These are phyloP conservation scores for Murraya koenigii DNA, from an alignment of 345 rosid species.

Conservation along the genomic window DNA sequence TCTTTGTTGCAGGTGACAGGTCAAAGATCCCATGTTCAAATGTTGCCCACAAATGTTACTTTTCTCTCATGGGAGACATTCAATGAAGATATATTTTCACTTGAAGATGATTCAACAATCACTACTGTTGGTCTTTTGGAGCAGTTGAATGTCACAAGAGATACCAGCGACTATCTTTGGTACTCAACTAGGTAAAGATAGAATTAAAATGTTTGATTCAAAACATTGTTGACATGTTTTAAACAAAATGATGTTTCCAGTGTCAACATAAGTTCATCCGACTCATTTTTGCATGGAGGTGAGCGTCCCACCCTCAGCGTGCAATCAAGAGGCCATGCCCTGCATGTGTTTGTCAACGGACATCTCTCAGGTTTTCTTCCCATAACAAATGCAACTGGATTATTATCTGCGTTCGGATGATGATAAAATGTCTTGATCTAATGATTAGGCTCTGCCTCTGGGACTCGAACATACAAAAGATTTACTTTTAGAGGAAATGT, in stretches of 20 bases:
- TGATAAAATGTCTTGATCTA: background rate
- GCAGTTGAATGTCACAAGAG: slow-evolving; percentile 63
- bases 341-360: slow-evolving; percentile 80
- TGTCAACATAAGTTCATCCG: slow-evolving; percentile 41
- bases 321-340: slow-evolving; percentile 70
- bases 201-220: background rate
- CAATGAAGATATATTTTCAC: slow-evolving; percentile 47
- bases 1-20: slow-evolving; percentile 33
- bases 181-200: slow-evolving; percentile 53
- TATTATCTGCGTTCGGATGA: background rate
- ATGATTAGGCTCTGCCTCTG: slow-evolving; percentile 66
- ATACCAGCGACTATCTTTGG: slow-evolving; percentile 69
- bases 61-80: slow-evolving; percentile 47
- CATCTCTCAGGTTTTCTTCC: slow-evolving; percentile 52
- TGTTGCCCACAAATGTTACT: slow-evolving; percentile 33
- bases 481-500: slow-evolving; percentile 37
- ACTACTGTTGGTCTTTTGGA: slow-evolving; percentile 50
- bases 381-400: background rate
- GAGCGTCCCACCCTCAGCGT: slow-evolving; percentile 49
- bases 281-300: slow-evolving; percentile 48
- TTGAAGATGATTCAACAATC: slow-evolving; percentile 33
- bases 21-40: slow-evolving; percentile 32
- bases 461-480: slow-evolving; percentile 42
- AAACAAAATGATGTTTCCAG: slow-evolving; percentile 24
- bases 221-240: background rate